A percentile compares a stretch with the other conserved stretches of the same genome.
Conservation (phyloP, 768 basidiomycete genomes). For the Kwoniella newhampshirensis region DNA sequence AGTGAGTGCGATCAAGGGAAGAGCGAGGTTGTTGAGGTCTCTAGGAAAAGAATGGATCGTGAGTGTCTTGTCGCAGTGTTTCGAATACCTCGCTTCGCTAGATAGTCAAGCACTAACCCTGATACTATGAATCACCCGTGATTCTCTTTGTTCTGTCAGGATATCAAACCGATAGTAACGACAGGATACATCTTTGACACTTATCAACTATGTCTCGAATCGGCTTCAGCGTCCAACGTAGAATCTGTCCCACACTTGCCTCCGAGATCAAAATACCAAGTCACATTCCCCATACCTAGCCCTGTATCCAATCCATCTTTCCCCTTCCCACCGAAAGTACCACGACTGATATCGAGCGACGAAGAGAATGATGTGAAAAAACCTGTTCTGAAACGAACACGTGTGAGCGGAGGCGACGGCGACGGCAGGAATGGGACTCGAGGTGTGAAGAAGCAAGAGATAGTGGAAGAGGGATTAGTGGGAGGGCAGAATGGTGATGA, state of each 20-base stretch:
- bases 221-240: slow-evolving; percentile 9
- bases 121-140: not conserved
- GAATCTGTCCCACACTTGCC: slow-evolving; percentile 1
- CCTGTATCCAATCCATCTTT: slow-evolving; percentile 1
- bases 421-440: not conserved
- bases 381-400: not conserved
- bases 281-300: not conserved
- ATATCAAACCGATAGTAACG: slow-evolving; percentile 30
- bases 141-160: slow-evolving; percentile 13
- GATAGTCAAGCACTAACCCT: no score
- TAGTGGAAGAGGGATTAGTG: slow-evolving; percentile 1
- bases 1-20: slow-evolving; percentile 40
- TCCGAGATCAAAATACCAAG: slow-evolving; percentile 18
- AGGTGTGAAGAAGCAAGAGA: slow-evolving; percentile 11
- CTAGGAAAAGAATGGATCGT: slow-evolving; percentile 35
- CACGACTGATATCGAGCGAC: not conserved
- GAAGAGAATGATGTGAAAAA: not conserved
- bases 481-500: not conserved
- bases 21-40: slow-evolving; percentile 36
- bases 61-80: slow-evolving; percentile 7
- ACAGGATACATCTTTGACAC: slow-evolving; percentile 38
- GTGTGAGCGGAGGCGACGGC: not conserved
- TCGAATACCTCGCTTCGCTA: no score
- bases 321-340: not conserved
- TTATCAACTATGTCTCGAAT: slow-evolving; percentile 28